Percentiles rank a stretch among this genome's conserved stretches.
These are phyloP conservation scores for Monilinia polystroma DNA, from an alignment of 2,329 filamentous ascomycete species.

Conservation along the genomic window DNA sequence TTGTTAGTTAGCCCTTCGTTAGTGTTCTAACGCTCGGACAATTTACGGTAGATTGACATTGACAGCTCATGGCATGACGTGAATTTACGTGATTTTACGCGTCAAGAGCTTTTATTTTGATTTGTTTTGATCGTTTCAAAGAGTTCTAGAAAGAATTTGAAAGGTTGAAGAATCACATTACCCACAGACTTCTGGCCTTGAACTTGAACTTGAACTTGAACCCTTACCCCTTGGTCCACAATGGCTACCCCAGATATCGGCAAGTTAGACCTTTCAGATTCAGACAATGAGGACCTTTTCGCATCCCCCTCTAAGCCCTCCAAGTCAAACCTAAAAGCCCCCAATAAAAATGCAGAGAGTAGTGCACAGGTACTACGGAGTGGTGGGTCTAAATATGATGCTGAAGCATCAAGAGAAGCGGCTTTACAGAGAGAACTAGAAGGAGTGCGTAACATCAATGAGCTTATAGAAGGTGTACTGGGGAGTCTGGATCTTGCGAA, in stretches of 20 bases:
- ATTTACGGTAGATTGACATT: not conserved
- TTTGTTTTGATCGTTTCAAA: not conserved
- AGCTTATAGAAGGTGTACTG: conserved; percentile 77
- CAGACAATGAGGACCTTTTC: conserved; percentile 57
- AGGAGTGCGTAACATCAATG: conserved; percentile 81
- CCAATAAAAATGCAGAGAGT: conserved; percentile 32
- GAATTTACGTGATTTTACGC: conserved; percentile 13
- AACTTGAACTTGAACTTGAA: not conserved
- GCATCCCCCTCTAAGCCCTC: conserved; percentile 51
- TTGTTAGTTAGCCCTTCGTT: conserved; percentile 9
- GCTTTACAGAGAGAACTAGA: conserved; percentile 76
- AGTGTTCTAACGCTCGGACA: conserved; percentile 13
- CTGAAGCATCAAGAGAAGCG: conserved; percentile 68
- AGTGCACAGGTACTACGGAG: conserved; percentile 38
- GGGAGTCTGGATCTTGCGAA: conserved; percentile 69
- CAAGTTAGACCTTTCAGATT: conserved; percentile 53
- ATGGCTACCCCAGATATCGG: conserved; percentile 50
- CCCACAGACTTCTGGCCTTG: not conserved
- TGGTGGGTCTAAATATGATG: conserved; percentile 56
- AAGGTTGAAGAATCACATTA: not conserved
- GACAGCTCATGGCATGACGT: not conserved
- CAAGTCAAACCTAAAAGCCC: conserved; percentile 32
- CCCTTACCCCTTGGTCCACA: conserved; percentile 6
- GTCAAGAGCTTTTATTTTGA: not conserved
- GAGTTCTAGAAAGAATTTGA: conserved; percentile 4